Evolutionary conservation across 331 rosid species (phyloP).

Genomic region (Ulmus americana): DNA sequence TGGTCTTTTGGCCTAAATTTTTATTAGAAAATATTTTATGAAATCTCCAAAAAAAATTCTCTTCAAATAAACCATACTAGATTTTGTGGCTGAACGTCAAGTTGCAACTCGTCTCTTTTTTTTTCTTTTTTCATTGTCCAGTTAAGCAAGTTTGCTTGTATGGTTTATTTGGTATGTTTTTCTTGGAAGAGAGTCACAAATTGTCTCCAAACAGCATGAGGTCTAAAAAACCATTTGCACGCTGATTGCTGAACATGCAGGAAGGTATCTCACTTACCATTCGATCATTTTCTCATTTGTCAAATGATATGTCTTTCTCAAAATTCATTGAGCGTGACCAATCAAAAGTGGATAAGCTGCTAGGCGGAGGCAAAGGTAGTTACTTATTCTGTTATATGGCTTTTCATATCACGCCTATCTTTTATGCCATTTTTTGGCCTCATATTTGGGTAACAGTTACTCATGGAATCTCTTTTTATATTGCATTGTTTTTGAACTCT

Average conservation of each 20-base stretch:
- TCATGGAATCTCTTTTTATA: background rate
- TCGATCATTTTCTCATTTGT: constrained; percentile 57
- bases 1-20: background rate
- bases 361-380: constrained; percentile 79
- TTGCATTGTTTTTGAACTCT: background rate
- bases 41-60: background rate
- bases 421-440: background rate
- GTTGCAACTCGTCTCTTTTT: background rate
- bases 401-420: constrained; percentile 16
- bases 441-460: background rate
- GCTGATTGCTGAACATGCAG: constrained; percentile 40
- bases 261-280: constrained; percentile 62
- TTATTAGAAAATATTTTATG: background rate
- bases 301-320: constrained; percentile 42
- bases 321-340: constrained; percentile 31
- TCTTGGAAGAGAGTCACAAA: background rate
- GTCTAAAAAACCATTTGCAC: background rate
- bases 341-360: constrained; percentile 69
- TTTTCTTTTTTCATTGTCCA: background rate
- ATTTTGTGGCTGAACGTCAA: background rate
- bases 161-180: background rate
- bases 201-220: too few species aligned
- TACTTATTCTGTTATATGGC: constrained; percentile 10
- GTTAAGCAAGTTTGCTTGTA: background rate
- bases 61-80: background rate